These are phyloP conservation scores for Pythium insidiosum DNA, from an alignment of 352 stramenopile genomes.

Conservation along the genomic window DNA sequence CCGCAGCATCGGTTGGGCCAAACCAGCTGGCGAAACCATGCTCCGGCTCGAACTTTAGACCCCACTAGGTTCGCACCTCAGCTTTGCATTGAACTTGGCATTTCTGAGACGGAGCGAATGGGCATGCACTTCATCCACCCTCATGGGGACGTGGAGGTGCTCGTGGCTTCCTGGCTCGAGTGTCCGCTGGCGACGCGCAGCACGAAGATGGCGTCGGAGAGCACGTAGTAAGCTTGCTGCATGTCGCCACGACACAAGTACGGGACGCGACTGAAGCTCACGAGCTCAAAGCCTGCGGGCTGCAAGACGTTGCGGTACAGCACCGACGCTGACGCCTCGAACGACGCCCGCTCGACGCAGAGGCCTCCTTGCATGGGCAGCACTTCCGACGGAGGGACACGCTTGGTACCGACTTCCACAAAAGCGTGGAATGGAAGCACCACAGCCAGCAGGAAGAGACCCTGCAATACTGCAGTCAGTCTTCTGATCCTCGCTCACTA, in stretches of 20 bases:
- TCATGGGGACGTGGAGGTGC: too few species aligned
- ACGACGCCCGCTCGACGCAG: slow-evolving; percentile 47
- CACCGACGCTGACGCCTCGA: slow-evolving; percentile 52
- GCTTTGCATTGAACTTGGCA: too few species aligned
- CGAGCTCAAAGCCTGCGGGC: slow-evolving; percentile 67
- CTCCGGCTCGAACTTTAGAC: too few species aligned
- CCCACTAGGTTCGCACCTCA: too few species aligned
- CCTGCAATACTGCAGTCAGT: slow-evolving; percentile 14
- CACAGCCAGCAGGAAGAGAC: slow-evolving; percentile 69
- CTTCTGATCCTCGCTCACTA: neutral
- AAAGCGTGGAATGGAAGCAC: slow-evolving; percentile 78
- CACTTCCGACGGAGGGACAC: slow-evolving; percentile 45
- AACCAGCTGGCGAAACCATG: too few species aligned
- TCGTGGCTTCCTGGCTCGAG: too few species aligned
- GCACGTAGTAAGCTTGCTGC: slow-evolving; percentile 74
- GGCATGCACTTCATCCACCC: too few species aligned
- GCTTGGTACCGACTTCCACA: slow-evolving; percentile 68
- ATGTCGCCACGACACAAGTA: slow-evolving; percentile 79
- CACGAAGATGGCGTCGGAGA: slow-evolving; percentile 83
- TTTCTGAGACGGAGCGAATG: too few species aligned
- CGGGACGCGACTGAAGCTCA: slow-evolving; percentile 72
- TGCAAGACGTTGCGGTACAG: slow-evolving; percentile 61
- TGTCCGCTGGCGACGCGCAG: slow-evolving; percentile 49
- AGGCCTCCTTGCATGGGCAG: slow-evolving; percentile 63
- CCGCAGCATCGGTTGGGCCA: too few species aligned